A percentile compares a stretch with the other conserved stretches of the same genome.
phyloP scores from a whole-genome alignment of 2,329 filamentous ascomycete species.

The Fusarium sp. region DNA sequence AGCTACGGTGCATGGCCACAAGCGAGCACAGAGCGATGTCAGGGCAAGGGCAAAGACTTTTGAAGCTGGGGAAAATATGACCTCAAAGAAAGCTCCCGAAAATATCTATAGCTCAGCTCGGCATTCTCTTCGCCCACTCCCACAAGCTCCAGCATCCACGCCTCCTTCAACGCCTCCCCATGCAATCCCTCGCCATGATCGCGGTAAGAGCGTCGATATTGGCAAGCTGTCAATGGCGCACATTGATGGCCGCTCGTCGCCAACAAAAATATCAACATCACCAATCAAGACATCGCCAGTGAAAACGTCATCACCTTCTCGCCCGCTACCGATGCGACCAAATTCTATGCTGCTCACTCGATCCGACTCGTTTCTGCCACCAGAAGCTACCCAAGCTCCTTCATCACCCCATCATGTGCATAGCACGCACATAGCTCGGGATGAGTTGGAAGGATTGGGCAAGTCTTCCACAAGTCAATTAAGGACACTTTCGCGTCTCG shows the following conservation, averaged over 20 bases:
- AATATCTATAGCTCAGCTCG: conserved; percentile 77
- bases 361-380: conserved; percentile 60
- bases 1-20: conserved; percentile 63
- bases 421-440: conserved; percentile 62
- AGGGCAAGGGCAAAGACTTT: conserved; percentile 62
- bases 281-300: background rate
- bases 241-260: conserved; percentile 52
- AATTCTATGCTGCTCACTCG: conserved; percentile 69
- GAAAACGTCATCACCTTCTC: conserved; percentile 49
- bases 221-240: conserved; percentile 62
- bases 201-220: conserved; percentile 73
- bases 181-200: conserved; percentile 55
- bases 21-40: conserved; percentile 79
- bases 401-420: conserved; percentile 43
- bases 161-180: conserved; percentile 53
- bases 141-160: conserved; percentile 67
- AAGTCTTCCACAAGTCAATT: conserved; percentile 92
- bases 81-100: conserved; percentile 59
- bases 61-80: conserved; percentile 54
- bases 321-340: conserved; percentile 58
- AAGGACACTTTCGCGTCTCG: conserved; percentile 84
- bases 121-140: conserved; percentile 79
- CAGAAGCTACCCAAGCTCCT: conserved; percentile 45
- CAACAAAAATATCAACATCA: conserved; percentile 33
- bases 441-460: conserved; percentile 83